Conservation (phyloP, 345 rosid species). For the Lagerstroemia speciosa region DNA sequence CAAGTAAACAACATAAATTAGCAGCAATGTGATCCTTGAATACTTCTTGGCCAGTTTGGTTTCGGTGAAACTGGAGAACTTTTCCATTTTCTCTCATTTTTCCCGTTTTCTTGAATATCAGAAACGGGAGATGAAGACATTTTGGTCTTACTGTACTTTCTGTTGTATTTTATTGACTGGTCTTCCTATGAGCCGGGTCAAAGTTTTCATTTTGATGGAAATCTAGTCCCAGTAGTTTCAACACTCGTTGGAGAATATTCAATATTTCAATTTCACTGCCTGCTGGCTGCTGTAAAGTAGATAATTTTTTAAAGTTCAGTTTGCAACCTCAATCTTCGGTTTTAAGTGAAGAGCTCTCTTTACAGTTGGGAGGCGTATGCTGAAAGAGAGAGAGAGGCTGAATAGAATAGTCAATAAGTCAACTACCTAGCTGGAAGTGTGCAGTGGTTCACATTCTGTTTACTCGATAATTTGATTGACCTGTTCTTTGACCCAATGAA, state of each 20-base stretch:
- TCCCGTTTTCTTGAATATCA: too few relatives aligned
- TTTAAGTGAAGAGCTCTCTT: not conserved
- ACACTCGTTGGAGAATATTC: not conserved
- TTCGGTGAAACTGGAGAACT: not conserved
- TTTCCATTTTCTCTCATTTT: too few relatives aligned
- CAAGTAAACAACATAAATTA: constrained; percentile 7
- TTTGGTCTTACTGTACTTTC: too few relatives aligned
- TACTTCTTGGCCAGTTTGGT: not conserved
- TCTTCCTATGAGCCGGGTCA: not conserved
- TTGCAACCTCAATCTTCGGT: constrained; percentile 1
- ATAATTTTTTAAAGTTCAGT: constrained; percentile 1
- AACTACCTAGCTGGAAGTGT: not conserved
- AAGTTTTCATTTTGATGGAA: not conserved
- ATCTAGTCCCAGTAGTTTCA: not conserved
- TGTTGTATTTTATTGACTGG: not conserved
- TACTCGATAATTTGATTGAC: not conserved
- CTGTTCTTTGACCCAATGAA: not conserved
- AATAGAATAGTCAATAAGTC: not conserved
- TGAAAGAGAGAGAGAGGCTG: not conserved
- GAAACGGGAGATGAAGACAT: too few relatives aligned
- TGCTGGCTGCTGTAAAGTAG: not conserved
- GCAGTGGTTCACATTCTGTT: not conserved
- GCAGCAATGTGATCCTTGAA: not conserved
- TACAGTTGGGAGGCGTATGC: not conserved
- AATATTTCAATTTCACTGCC: not conserved